Percentiles rank a stretch among this genome's conserved stretches.
Conservation (phyloP, 495 filamentous ascomycete species). For the Aspergillus heteromorphus region DNA sequence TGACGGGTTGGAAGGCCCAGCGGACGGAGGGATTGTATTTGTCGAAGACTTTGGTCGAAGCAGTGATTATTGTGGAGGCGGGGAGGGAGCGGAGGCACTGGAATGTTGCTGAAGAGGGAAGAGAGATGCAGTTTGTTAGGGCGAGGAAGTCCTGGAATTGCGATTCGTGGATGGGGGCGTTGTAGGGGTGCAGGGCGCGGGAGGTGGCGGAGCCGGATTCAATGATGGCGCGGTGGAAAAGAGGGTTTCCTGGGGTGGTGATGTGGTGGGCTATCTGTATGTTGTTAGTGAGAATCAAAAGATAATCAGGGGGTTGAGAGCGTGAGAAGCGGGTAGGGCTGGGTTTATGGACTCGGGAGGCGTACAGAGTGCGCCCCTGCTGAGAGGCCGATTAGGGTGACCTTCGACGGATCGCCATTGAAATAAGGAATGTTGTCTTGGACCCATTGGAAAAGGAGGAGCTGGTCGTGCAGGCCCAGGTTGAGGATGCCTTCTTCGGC, state of each 20-base stretch:
- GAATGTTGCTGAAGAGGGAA: conserved; percentile 43
- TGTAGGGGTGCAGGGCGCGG: conserved; percentile 51
- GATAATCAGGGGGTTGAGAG: too few species aligned
- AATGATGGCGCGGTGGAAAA: conserved; percentile 59
- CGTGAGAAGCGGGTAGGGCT: too few species aligned
- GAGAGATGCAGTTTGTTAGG: conserved; percentile 33
- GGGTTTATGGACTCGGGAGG: too few species aligned
- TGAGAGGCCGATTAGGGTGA: conserved; percentile 59
- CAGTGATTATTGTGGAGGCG: conserved; percentile 37
- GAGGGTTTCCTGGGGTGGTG: conserved; percentile 29
- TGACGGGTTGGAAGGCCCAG: conserved; percentile 66
- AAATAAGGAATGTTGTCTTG: conserved; percentile 52
- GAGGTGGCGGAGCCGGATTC: conserved; percentile 60
- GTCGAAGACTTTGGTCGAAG: conserved; percentile 48
- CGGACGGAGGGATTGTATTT: conserved; percentile 50
- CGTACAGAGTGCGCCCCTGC: conserved; percentile 58
- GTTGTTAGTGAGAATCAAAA: too few species aligned
- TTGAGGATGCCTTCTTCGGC: conserved; percentile 54
- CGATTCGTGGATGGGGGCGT: conserved; percentile 51
- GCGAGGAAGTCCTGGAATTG: conserved; percentile 56
- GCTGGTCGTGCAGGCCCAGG: conserved; percentile 59
- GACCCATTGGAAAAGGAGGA: conserved; percentile 55
- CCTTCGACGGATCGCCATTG: conserved; percentile 56
- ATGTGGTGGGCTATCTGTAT: conserved; percentile 62
- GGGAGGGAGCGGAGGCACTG: conserved; percentile 46